Percentiles rank a stretch among this genome's conserved stretches.
These are phyloP conservation scores for Populus euphratica DNA, from an alignment of 345 rosid genomes.

Conservation along the genomic window DNA sequence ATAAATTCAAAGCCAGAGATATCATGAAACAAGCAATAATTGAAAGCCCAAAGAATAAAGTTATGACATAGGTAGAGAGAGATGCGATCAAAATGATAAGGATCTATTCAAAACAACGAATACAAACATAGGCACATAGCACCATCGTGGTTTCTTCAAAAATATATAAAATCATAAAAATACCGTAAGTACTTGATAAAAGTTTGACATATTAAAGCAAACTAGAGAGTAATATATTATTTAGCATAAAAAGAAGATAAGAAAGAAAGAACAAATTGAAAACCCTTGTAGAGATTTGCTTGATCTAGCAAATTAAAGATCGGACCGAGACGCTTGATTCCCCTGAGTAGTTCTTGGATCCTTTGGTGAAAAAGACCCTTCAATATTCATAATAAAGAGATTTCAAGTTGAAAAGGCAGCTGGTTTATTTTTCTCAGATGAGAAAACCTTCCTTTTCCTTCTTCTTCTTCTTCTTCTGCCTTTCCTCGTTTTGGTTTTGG, in stretches of 20 bases:
- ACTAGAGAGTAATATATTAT: background rate
- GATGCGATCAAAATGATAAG: background rate
- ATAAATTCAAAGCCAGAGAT: background rate
- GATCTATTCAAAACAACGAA: background rate
- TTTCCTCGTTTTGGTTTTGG: slow-evolving; percentile 23
- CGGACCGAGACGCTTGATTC: slow-evolving; percentile 69
- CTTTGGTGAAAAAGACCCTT: slow-evolving; percentile 19
- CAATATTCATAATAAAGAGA: slow-evolving; percentile 1
- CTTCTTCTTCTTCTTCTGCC: slow-evolving; percentile 4
- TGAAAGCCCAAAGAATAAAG: background rate
- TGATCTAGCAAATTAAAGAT: slow-evolving; percentile 34
- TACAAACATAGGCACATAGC: background rate
- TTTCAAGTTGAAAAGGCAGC: background rate
- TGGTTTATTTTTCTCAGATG: background rate
- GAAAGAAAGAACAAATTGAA: background rate
- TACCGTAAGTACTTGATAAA: background rate
- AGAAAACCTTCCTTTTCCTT: background rate
- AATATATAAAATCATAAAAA: background rate
- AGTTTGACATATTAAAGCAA: background rate
- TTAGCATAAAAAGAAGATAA: background rate
- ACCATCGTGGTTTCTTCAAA: background rate
- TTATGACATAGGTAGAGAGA: background rate
- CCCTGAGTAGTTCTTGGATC: slow-evolving; percentile 36
- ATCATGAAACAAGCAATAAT: background rate
- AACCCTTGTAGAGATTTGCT: slow-evolving; percentile 22